Evolutionary conservation across 441 rosid genomes (phyloP).

Genomic region (Dalechampia spathulata): DNA sequence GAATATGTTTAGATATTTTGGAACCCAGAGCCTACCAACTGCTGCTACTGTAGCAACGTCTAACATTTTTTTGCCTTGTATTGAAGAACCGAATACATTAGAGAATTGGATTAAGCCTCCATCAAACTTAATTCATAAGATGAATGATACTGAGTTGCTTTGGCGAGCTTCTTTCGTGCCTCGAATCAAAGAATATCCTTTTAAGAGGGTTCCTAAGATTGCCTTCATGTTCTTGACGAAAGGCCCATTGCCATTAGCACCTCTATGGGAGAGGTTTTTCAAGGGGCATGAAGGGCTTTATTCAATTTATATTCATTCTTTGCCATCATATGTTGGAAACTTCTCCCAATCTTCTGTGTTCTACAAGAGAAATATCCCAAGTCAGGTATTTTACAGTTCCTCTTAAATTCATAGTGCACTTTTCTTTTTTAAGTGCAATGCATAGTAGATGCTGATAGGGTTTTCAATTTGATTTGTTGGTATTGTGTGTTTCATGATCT

Average conservation of each 20-base stretch:
- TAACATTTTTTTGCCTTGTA: conserved; percentile 32
- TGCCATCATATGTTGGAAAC: conserved; percentile 47
- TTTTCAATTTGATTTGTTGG: neutral
- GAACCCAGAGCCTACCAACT: conserved; percentile 22
- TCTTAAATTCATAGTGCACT: neutral
- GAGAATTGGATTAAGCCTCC: conserved; percentile 55
- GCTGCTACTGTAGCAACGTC: conserved; percentile 26
- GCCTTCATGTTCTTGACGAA: conserved; percentile 88
- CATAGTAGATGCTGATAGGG: too few relatives aligned
- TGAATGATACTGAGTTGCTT: conserved; percentile 50
- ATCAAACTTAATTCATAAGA: conserved; percentile 14
- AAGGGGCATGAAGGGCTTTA: conserved; percentile 57
- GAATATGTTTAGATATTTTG: conserved; percentile 44
- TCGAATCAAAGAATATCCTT: conserved; percentile 45
- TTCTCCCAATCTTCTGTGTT: conserved; percentile 54
- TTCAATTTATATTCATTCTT: conserved; percentile 65
- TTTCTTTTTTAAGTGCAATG: too few relatives aligned
- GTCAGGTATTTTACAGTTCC: conserved; percentile 49
- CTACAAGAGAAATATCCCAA: conserved; percentile 67
- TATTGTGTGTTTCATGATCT: neutral
- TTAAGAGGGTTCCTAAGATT: conserved; percentile 58
- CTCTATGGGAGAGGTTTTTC: conserved; percentile 82
- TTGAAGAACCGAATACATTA: conserved; percentile 26
- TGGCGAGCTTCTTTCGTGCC: conserved; percentile 90
- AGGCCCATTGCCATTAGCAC: conserved; percentile 73